Percentiles rank a stretch among this genome's conserved stretches.
Conservation (phyloP, 192 early-diverging fungal genomes). For the Podila horticola region DNA sequence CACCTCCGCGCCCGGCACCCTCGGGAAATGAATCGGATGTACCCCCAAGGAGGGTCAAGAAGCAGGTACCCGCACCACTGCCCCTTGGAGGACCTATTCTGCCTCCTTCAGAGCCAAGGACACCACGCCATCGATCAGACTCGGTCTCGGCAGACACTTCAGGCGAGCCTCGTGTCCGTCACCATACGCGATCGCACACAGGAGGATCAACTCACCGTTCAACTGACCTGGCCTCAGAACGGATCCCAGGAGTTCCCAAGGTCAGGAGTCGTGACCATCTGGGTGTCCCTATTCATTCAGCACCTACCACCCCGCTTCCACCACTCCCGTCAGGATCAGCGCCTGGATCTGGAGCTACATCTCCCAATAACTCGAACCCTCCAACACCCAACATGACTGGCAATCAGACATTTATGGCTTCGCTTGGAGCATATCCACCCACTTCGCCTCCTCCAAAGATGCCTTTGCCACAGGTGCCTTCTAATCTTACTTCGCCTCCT, state of each 20-base stretch:
- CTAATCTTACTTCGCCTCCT: slow-evolving; percentile 34
- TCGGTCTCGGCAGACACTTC: slow-evolving; percentile 29
- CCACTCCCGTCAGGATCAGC: slow-evolving; percentile 9
- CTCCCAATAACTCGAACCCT: slow-evolving; percentile 34
- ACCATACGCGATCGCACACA: slow-evolving; percentile 40
- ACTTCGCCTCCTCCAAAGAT: slow-evolving; percentile 36
- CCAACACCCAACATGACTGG: slow-evolving; percentile 20
- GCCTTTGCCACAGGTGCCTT: slow-evolving; percentile 16
- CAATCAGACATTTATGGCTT: slow-evolving; percentile 17
- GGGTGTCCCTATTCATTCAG: slow-evolving; percentile 27
- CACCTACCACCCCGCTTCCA: slow-evolving; percentile 34
- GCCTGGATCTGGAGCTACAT: slow-evolving; percentile 11
- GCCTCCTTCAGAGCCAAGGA: slow-evolving; percentile 18
- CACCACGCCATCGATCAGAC: slow-evolving; percentile 44
- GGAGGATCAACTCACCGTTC: slow-evolving; percentile 34
- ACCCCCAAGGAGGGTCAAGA: slow-evolving; percentile 32
- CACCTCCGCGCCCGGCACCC: slow-evolving; percentile 9
- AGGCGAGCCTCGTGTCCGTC: slow-evolving; percentile 14
- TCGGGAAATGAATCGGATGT: slow-evolving; percentile 21
- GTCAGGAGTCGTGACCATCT: slow-evolving; percentile 45
- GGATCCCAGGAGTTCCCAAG: slow-evolving; percentile 21
- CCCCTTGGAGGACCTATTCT: slow-evolving; percentile 5
- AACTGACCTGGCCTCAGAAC: slow-evolving; percentile 24
- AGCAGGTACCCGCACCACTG: slow-evolving; percentile 35
- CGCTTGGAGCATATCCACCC: slow-evolving; percentile 11